phyloP scores from a whole-genome alignment of 805 yeast species.

The Myxozyma kluyveri region DNA sequence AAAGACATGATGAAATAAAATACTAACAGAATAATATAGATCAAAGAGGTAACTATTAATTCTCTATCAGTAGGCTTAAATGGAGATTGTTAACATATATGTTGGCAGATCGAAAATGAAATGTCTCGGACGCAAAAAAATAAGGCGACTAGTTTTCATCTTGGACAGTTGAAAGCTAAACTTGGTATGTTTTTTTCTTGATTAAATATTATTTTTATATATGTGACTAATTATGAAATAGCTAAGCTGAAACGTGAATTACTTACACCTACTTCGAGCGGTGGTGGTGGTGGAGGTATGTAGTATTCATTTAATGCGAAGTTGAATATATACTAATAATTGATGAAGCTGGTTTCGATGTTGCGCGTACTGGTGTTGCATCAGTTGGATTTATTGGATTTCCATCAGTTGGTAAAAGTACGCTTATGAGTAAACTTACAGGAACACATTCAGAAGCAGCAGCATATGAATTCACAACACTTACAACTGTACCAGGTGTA shows the following conservation, averaged over 20 bases:
- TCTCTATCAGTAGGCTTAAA: not conserved
- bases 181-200: conserved; percentile 37
- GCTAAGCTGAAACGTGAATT: conserved; percentile 94
- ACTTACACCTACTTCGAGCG: conserved; percentile 62
- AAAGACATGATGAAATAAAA: not conserved
- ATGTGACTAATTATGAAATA: not conserved
- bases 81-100: not conserved
- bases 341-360: conserved; percentile 76
- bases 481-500: conserved; percentile 96
- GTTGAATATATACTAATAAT: not conserved
- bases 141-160: conserved; percentile 94
- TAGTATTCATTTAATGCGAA: not conserved
- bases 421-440: conserved; percentile 80
- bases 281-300: conserved; percentile 79
- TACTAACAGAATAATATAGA: conserved; percentile 21
- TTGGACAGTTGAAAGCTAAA: conserved; percentile 96
- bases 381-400: conserved; percentile 97
- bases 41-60: conserved; percentile 35
- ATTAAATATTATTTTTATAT: not conserved
- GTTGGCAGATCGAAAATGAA: conserved; percentile 30
- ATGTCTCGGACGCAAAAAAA: conserved; percentile 86
- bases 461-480: conserved; percentile 88
- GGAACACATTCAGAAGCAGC: conserved; percentile 96
- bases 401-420: conserved; percentile 83
- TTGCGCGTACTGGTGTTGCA: conserved; percentile 97